Percentiles rank a stretch among this genome's conserved stretches.
These are phyloP conservation scores for Naematelia aurantialba DNA, from an alignment of 768 basidiomycete species.

Conservation along the genomic window DNA sequence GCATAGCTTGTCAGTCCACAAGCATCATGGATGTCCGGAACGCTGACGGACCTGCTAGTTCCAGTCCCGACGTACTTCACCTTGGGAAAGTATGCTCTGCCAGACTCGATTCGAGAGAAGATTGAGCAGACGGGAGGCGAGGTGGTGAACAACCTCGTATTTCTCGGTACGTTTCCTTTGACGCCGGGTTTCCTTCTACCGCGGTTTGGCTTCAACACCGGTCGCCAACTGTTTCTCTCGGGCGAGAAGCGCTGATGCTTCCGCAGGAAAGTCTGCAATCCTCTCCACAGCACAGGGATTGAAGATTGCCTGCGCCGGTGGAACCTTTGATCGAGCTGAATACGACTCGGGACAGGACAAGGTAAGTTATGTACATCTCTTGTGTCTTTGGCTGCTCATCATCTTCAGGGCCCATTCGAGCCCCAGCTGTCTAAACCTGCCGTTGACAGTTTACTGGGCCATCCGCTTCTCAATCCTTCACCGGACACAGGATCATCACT, in stretches of 20 bases:
- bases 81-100: conserved; percentile 75
- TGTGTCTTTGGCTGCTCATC: not conserved
- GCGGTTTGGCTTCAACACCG: no score
- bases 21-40: not conserved
- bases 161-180: conserved; percentile 64
- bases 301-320: conserved; percentile 77
- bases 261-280: conserved; percentile 71
- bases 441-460: not conserved
- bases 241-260: conserved; percentile 5
- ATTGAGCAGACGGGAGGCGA: conserved; percentile 74
- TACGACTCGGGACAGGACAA: conserved; percentile 46
- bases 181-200: no score
- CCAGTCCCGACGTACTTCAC: conserved; percentile 90
- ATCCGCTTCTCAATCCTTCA: conserved; percentile 2
- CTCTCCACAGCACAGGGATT: conserved; percentile 74
- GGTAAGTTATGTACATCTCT: not conserved
- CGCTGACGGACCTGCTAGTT: conserved; percentile 53
- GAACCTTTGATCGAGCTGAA: conserved; percentile 62
- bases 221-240: no score
- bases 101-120: conserved; percentile 67
- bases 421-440: conserved; percentile 14
- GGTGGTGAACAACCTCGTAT: conserved; percentile 74
- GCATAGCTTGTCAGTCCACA: conserved; percentile 30
- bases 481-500: conserved; percentile 54
- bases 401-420: not conserved